phyloP scores from a whole-genome alignment of 805 yeast genomes.

The Saturnispora zaruensis region DNA sequence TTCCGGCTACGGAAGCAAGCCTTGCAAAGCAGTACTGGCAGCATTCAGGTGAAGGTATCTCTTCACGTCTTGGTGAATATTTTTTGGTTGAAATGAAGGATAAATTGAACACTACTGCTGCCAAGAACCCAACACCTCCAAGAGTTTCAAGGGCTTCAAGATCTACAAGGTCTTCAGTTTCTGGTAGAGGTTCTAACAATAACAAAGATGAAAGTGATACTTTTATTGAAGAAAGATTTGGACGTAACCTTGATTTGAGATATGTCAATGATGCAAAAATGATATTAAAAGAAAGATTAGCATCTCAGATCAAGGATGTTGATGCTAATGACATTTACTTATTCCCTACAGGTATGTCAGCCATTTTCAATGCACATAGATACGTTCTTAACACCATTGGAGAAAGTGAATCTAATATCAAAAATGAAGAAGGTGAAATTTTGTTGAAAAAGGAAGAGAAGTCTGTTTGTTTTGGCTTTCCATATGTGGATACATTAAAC shows the following conservation, averaged over 20 bases:
- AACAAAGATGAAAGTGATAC: conserved; percentile 44
- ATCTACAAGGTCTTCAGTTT: conserved; percentile 24
- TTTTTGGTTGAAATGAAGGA: conserved; percentile 51
- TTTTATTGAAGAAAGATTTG: conserved; percentile 83
- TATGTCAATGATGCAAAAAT: conserved; percentile 68
- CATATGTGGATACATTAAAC: conserved; percentile 87
- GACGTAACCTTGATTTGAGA: conserved; percentile 75
- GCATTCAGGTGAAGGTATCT: conserved; percentile 94
- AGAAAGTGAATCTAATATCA: conserved; percentile 12
- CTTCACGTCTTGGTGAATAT: conserved; percentile 84
- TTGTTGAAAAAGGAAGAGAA: conserved; percentile 30
- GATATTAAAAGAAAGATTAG: conserved; percentile 67
- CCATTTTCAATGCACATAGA: conserved; percentile 76
- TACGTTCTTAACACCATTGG: conserved; percentile 24
- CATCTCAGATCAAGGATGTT: conserved; percentile 37
- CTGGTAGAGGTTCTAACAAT: conserved; percentile 6
- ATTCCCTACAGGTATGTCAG: conserved; percentile 88
- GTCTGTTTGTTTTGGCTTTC: conserved; percentile 92
- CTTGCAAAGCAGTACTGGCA: conserved; percentile 91
- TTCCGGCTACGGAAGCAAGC: conserved; percentile 47
- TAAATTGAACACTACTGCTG: conserved; percentile 25
- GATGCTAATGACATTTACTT: conserved; percentile 67
- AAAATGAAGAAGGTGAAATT: conserved; percentile 9
- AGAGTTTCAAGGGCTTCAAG: conserved; percentile 16
- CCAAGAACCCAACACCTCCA: conserved; percentile 15